Evolutionary conservation across 495 filamentous ascomycete species (phyloP), one percentile per base, ranked within the genome.

Genomic region (Hypoxylon lienhwacheense): DNA sequence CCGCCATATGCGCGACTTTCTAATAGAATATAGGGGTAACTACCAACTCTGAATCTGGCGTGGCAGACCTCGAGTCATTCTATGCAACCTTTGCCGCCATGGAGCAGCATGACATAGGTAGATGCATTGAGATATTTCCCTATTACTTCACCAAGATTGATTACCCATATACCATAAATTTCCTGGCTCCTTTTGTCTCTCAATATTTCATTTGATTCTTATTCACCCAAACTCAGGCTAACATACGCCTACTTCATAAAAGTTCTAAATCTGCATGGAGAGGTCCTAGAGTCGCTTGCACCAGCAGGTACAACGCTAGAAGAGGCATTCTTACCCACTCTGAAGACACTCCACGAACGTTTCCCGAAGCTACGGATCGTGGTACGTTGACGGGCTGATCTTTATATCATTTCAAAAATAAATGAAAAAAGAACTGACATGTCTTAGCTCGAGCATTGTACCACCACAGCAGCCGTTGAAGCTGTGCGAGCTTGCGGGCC

Each of bases 361-460:
- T 97, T 92, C 68, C 93, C 92, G 2, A 79, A 84, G 20, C 79
- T 95, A 39, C 81, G 87, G 12, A 93, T 95, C 53, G 84, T 96
- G 49, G 47, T 51, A 51, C 17, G 47, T 17, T 36, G 2, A 47
- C 19, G 14, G 2, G 3, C 35, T 20, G 31, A 37, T 8, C 1
- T 44, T 0, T n/a, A 11, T 12, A 6, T 15, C 15, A 3, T 16
- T 8, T 29, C 20, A 3, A 8, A 1, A 7, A 8, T 19, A 67
- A 24, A 84, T 42, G 70, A 79, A 67, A 15, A n/a, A 28, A 47
- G 52, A 49, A 60, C 43, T 52, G 7, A 43, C 43, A 34, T 55
- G 53, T 16, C 22, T 52, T 12, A 51, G 48, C 69, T 83, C 19
- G 84, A 88, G 68, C 91, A 96, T 70, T 91, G 87, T 74, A 93